A percentile compares a stretch with the other conserved stretches of the same genome.
Conservation (phyloP, 2,329 filamentous ascomycete species). For the Talaromyces sp. region DNA sequence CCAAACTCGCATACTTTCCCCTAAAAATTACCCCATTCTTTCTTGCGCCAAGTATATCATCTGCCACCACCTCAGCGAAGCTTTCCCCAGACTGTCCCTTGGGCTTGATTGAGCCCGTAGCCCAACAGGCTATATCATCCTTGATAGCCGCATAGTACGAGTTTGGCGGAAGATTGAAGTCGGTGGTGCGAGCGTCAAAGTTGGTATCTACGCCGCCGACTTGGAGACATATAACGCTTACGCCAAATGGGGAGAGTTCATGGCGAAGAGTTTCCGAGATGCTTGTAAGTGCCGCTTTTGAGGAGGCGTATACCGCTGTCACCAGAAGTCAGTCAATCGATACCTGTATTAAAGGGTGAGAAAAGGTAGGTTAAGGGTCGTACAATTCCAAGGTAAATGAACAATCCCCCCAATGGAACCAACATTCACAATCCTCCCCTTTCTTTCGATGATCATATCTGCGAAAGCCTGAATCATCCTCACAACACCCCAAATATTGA, state of each 20-base stretch:
- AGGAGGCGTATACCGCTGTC: background rate
- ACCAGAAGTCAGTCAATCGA: background rate
- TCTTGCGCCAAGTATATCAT: background rate
- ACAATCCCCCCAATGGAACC: background rate
- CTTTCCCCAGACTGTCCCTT: background rate
- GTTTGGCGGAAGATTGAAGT: background rate
- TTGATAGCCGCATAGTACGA: background rate
- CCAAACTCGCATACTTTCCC: background rate
- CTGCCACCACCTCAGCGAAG: background rate
- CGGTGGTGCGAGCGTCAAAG: background rate
- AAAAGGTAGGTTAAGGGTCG: background rate
- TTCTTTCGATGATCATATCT: background rate
- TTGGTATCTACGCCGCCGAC: background rate
- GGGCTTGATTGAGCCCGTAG: background rate
- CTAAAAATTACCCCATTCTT: background rate
- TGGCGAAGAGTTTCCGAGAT: background rate
- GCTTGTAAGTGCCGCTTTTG: background rate
- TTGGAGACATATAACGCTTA: background rate
- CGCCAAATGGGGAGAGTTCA: background rate
- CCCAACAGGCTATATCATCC: background rate
- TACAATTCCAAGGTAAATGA: background rate
- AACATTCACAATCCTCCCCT: background rate
- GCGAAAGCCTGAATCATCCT: background rate
- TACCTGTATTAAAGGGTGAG: too few species aligned
- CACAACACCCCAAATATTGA: background rate